Evolutionary conservation across 148 eudicot species (phyloP).

Genomic region (Cornus suecica): DNA sequence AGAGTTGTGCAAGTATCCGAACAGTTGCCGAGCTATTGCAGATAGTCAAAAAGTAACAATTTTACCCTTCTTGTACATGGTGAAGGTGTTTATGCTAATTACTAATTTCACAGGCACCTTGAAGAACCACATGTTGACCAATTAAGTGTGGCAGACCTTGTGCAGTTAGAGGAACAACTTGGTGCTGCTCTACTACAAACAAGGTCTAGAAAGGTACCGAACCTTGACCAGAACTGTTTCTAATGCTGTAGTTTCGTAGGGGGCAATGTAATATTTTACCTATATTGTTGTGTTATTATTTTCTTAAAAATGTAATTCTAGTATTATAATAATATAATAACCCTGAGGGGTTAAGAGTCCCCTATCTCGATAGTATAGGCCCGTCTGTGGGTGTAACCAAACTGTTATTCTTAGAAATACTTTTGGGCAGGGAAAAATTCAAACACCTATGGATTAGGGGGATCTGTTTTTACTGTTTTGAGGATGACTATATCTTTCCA

Average conservation of each 20-base stretch:
- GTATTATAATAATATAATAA: too few species aligned
- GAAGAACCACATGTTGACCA: constrained; percentile 28
- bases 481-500: background rate
- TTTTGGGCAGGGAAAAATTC: background rate
- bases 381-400: too few species aligned
- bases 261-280: too few species aligned
- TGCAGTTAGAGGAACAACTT: constrained; percentile 42
- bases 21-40: constrained; percentile 35
- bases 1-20: constrained; percentile 12
- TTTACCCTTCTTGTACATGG: background rate
- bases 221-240: too few species aligned
- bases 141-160: constrained; percentile 33
- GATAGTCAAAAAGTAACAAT: constrained; percentile 41
- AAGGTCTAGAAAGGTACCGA: constrained; percentile 54
- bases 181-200: constrained; percentile 38
- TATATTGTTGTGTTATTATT: too few species aligned
- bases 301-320: too few species aligned
- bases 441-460: background rate
- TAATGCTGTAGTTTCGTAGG: too few species aligned
- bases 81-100: background rate
- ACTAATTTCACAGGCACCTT: constrained; percentile 26
- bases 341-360: too few species aligned
- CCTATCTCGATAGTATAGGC: too few species aligned
- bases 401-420: background rate
- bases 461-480: background rate